Evolutionary conservation across 768 basidiomycete species (phyloP), one percentile per base, ranked within the genome.

Genomic region (Trichaptum fuscoviolaceum): DNA sequence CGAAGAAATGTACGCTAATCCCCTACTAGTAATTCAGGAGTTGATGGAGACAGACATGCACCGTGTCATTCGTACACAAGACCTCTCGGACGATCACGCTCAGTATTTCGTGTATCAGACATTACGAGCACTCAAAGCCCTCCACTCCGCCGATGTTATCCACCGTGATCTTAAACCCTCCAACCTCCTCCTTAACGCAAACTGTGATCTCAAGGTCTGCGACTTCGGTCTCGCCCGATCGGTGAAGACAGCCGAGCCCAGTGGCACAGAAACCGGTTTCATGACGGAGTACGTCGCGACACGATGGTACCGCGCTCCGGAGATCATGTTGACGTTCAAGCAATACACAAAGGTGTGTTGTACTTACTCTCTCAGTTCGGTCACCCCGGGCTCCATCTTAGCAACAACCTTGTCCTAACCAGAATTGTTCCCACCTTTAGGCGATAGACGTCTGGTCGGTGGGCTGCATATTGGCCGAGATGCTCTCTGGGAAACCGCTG

Each of bases 241-340:
- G 10, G 91, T 93, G 57, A 91, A 85, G 77, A 93, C 92, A 4
- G 91, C 92, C 5, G 91, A 92, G 75, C 90, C 91, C 0, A 90
- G 88, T 17, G 92, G 91, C 25, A 92, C 90, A 7, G 91, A 92
- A 71, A 76, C 78, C 9, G 79, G 79, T 3, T 95, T 95, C 80
- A 95, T 96, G 94, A 96, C 94, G 1, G 93, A 95, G 87, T 96
- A 96, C 73, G 97, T 99, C 62, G 96, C 97, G 1, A 99, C 97
- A 26, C 84, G 97, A 71, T 99, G 97, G 97, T 99, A 99, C 74
- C 88, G 97, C 42, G 97, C 97, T 0, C 97, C 97, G 0, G 97
- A 99, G 76, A 96, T 99, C 80, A 99, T 99, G 97, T 84, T 99
- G 63, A 97, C 95, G 10, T 99, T 98, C 84, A 96, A 97, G 75